phyloP scores from a whole-genome alignment of 2,329 filamentous ascomycete genomes.

The Pseudocercospora crystallina region DNA sequence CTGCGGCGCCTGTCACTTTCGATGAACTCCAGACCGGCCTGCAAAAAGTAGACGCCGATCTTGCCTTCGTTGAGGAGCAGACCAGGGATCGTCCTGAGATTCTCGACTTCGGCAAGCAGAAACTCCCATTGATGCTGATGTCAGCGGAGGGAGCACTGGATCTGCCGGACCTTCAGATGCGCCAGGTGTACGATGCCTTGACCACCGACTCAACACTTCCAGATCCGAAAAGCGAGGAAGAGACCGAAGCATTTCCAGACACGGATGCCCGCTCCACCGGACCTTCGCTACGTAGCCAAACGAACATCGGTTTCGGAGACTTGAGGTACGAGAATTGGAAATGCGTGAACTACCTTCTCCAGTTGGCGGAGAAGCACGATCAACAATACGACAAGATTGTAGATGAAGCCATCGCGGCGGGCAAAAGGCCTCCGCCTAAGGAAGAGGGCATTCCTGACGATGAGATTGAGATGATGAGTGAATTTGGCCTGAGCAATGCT shows the following conservation, averaged over 20 bases:
- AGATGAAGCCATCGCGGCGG: constrained; percentile 28
- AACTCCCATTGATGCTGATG: constrained; percentile 39
- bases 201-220: constrained; percentile 37
- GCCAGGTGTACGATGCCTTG: constrained; percentile 45
- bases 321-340: constrained; percentile 54
- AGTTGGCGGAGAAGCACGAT: constrained; percentile 31
- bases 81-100: constrained; percentile 20
- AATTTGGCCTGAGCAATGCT: constrained; percentile 10
- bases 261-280: neutral
- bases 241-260: neutral
- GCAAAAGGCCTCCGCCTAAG: constrained; percentile 23
- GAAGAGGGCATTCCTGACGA: constrained; percentile 11
- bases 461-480: constrained; percentile 8
- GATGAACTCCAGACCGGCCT: constrained; percentile 11
- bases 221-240: constrained; percentile 16
- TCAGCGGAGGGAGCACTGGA: constrained; percentile 19
- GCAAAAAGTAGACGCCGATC: constrained; percentile 24
- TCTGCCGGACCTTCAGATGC: constrained; percentile 33
- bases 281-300: constrained; percentile 13
- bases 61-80: constrained; percentile 25
- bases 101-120: constrained; percentile 37
- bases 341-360: constrained; percentile 47
- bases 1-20: neutral
- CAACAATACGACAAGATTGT: constrained; percentile 25
- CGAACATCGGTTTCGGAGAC: constrained; percentile 41